Conservation (phyloP, 2,329 filamentous ascomycete genomes). For the Fusarium piperis region DNA sequence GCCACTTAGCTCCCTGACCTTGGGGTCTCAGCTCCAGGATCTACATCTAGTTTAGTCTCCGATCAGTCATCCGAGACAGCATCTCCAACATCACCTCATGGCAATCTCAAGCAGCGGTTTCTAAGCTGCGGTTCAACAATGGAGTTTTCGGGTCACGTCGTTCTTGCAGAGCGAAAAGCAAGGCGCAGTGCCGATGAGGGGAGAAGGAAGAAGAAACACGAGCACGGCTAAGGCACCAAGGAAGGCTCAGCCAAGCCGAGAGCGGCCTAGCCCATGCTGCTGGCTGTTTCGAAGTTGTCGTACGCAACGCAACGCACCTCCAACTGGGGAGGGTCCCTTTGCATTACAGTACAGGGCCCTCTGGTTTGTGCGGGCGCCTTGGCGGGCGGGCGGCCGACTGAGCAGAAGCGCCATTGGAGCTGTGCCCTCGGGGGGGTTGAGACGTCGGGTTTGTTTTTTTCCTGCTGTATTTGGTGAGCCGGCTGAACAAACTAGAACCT, state of each 20-base stretch:
- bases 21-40: neutral
- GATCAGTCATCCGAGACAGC: neutral
- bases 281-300: neutral
- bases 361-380: slow-evolving; percentile 14
- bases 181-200: neutral
- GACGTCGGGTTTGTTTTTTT: slow-evolving; percentile 1
- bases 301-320: neutral
- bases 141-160: neutral
- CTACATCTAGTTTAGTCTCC: neutral
- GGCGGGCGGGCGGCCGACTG: slow-evolving; percentile 38
- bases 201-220: neutral
- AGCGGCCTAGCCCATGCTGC: slow-evolving; percentile 5
- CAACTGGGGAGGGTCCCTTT: neutral
- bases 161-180: neutral
- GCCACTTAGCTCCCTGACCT: neutral
- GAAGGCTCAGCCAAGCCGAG: slow-evolving; percentile 5
- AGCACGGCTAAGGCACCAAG: neutral
- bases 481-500: slow-evolving; percentile 6
- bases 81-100: neutral
- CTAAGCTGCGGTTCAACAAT: neutral
- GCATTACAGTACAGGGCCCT: slow-evolving; percentile 6
- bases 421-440: slow-evolving; percentile 5
- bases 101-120: neutral
- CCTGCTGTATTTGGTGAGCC: slow-evolving; percentile 9
- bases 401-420: slow-evolving; percentile 35